Base-by-base conservation (phyloP, 2,329 filamentous ascomycete species). In the Pochonia chlamydosporia region DNA sequence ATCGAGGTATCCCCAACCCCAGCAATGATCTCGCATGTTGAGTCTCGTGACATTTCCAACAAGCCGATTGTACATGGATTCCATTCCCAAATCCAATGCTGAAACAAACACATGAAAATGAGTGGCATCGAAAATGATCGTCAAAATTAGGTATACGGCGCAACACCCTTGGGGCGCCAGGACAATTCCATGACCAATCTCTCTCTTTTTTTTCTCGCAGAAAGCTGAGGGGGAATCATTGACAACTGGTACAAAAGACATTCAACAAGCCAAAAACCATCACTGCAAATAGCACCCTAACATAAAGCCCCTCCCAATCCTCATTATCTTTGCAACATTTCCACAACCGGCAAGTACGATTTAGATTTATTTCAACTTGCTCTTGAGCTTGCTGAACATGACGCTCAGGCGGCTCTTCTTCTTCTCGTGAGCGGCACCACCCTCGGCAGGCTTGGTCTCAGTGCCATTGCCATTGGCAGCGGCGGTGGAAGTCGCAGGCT, bases 361-460 rank as follows among this genome's bases (percentile, higher is more conserved):
- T n/a, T n/a, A 28, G 30, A 45, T 63, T 59, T 64, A 60, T 40
- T 63, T 60, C 48, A 70, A 54, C 65, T 68, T 79, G 55, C 67
- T 61, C 66, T 75, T 75, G 58, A 80, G 59, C 69, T 77, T 80
- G 65, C 66, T 70, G 60, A 87, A 79, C 57, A 86, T 76, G 45
- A 74, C 68, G 65, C 82, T 85, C 49, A 84, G 57, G 46, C 82
- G 74, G 64, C 79, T 73, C 72, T 82, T 83, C 74, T 83, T 84
- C 73, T 85, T 86, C 69, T 79, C 81, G 44, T 80, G 74, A 14
- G 70, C 66, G 46, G 63, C 52, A 14, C 64, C 21, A 14, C 51
- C 21, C 43, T 57, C 55, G 10, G 50, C 49, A 18, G 60, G 42
- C 54, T 58, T 60, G 46, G 48, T 42, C 25, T 44, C 39, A n/a